phyloP scores from a whole-genome alignment of 768 basidiomycete species.

The Phlegmacium glaucopus region DNA sequence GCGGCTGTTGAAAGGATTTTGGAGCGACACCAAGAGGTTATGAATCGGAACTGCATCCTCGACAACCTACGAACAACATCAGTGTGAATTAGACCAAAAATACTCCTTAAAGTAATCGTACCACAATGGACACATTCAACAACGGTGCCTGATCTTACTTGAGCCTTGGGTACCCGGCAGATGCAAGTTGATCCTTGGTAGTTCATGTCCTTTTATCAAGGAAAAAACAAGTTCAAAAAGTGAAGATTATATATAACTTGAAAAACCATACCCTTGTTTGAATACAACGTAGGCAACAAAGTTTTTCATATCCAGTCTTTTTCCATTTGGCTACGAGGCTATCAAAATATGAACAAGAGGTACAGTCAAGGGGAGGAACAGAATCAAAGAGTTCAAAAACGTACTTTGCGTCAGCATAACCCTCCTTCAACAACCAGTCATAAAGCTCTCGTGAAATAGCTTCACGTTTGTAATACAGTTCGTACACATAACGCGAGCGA shows the following conservation, averaged over 20 bases:
- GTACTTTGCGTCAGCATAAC: slow-evolving; percentile 94
- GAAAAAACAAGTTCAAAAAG: not conserved
- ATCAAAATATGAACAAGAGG: slow-evolving; percentile 7
- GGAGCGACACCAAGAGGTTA: slow-evolving; percentile 6
- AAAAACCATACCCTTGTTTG: slow-evolving; percentile 73
- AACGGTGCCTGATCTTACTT: slow-evolving; percentile 83
- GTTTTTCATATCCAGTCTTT: slow-evolving; percentile 96
- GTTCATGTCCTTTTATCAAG: slow-evolving; percentile 85
- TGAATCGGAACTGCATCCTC: slow-evolving; percentile 86
- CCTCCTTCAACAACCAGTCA: slow-evolving; percentile 97
- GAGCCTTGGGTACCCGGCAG: slow-evolving; percentile 94
- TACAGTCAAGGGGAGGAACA: not conserved
- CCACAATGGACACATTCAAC: slow-evolving; percentile 98
- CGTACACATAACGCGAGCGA: slow-evolving; percentile 94
- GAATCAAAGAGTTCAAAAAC: not conserved
- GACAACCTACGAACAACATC: slow-evolving; percentile 57
- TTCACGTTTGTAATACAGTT: slow-evolving; percentile 98
- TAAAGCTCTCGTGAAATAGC: slow-evolving; percentile 91
- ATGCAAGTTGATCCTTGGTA: slow-evolving; percentile 98
- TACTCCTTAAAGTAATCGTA: slow-evolving; percentile 38
- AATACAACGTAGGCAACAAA: slow-evolving; percentile 96
- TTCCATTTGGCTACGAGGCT: slow-evolving; percentile 99
- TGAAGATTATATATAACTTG: not conserved
- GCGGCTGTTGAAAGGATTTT: no score
- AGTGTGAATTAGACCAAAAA: not conserved